Evolutionary conservation across 2,329 filamentous ascomycete species (phyloP).

Genomic region (Stagonosporopsis tanaceti): DNA sequence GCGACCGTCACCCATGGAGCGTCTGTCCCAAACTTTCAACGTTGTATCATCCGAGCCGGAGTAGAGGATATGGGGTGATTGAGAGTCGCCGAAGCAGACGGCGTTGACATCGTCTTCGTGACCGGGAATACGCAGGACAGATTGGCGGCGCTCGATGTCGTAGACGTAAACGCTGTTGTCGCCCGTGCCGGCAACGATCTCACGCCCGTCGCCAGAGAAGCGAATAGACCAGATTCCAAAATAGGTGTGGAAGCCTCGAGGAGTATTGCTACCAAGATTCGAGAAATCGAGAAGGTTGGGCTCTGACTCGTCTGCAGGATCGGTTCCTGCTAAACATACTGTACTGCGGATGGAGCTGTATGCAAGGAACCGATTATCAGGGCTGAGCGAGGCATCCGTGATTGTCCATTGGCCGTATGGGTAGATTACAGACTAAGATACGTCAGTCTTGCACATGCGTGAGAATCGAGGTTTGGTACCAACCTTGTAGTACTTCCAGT

Average conservation of each 20-base stretch:
- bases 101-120: slow-evolving; percentile 94
- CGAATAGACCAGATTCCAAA: slow-evolving; percentile 82
- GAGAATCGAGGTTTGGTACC: slow-evolving; percentile 16
- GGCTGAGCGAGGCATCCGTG: slow-evolving; percentile 89
- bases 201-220: slow-evolving; percentile 89
- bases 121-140: slow-evolving; percentile 77
- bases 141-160: slow-evolving; percentile 82
- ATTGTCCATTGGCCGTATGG: slow-evolving; percentile 94
- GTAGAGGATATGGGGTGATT: slow-evolving; percentile 91
- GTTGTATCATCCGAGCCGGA: slow-evolving; percentile 95
- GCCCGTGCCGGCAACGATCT: slow-evolving; percentile 89
- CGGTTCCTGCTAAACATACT: slow-evolving; percentile 86
- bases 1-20: slow-evolving; percentile 69
- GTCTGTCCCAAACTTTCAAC: slow-evolving; percentile 94
- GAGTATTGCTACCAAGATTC: slow-evolving; percentile 53
- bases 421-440: slow-evolving; percentile 76
- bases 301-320: slow-evolving; percentile 81
- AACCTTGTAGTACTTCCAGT: slow-evolving; percentile 96
- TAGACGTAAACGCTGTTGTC: slow-evolving; percentile 84
- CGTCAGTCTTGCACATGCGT: slow-evolving; percentile 15
- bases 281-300: slow-evolving; percentile 81
- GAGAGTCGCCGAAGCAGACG: slow-evolving; percentile 90
- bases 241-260: slow-evolving; percentile 49
- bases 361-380: slow-evolving; percentile 89
- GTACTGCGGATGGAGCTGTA: slow-evolving; percentile 88